phyloP scores from a whole-genome alignment of 352 stramenopile genomes.

The Elongisporangium prolatum region DNA sequence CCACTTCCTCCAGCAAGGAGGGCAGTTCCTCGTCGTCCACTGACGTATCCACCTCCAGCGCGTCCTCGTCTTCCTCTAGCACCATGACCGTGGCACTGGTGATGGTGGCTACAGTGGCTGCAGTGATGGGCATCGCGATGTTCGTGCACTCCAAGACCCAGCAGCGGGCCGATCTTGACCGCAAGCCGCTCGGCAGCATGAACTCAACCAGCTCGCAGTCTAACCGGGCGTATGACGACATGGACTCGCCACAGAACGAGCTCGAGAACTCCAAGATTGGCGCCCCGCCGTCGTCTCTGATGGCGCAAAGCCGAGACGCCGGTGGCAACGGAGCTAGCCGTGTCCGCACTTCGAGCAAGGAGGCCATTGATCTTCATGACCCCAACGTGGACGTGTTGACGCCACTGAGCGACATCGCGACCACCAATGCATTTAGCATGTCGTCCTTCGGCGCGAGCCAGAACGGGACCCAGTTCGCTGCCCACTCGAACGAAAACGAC shows the following conservation, averaged over 20 bases:
- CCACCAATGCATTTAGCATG: background rate
- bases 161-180: slow-evolving; percentile 26
- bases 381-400: slow-evolving; percentile 53
- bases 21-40: background rate
- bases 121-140: slow-evolving; percentile 34
- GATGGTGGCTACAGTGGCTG: slow-evolving; percentile 33
- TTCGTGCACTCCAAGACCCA: slow-evolving; percentile 51
- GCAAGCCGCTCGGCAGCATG: slow-evolving; percentile 4
- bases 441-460: background rate
- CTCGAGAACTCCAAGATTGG: background rate
- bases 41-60: background rate
- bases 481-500: background rate
- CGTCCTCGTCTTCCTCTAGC: slow-evolving; percentile 8
- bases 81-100: slow-evolving; percentile 42
- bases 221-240: background rate
- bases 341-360: background rate
- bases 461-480: background rate
- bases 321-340: background rate
- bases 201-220: background rate
- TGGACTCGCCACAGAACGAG: slow-evolving; percentile 3
- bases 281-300: background rate
- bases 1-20: background rate
- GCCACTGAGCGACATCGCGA: slow-evolving; percentile 44
- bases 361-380: slow-evolving; percentile 38
- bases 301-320: background rate